These are phyloP conservation scores for Epichloe baconii DNA, from an alignment of 2,329 filamentous ascomycete genomes.

Conservation along the genomic window DNA sequence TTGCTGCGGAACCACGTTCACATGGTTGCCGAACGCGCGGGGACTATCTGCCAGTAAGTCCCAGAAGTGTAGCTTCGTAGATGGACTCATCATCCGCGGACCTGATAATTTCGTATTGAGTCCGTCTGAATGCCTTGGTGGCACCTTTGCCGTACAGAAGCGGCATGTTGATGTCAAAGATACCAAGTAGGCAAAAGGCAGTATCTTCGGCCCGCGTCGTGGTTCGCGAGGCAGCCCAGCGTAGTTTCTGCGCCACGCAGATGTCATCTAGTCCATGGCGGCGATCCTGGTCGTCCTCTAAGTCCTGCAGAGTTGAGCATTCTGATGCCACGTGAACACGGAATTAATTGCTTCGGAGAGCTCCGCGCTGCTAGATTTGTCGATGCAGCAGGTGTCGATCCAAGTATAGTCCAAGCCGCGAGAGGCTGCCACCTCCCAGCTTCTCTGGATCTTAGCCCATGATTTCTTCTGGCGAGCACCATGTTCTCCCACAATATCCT, in stretches of 20 bases:
- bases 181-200: constrained; percentile 16
- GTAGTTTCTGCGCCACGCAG: too few relatives aligned
- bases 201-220: too few relatives aligned
- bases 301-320: too few relatives aligned
- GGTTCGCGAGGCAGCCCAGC: too few relatives aligned
- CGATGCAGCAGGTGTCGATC: not conserved
- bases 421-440: constrained; percentile 5
- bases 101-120: constrained; percentile 3
- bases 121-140: constrained; percentile 14
- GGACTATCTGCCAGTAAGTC: not conserved
- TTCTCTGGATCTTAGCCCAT: constrained; percentile 6
- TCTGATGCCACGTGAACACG: too few relatives aligned
- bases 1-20: not conserved
- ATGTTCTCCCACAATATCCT: constrained; percentile 1
- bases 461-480: constrained; percentile 1
- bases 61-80: not conserved
- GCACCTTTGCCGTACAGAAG: constrained; percentile 20
- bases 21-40: not conserved
- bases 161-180: constrained; percentile 22
- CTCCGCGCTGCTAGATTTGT: constrained; percentile 5
- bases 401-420: not conserved
- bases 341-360: too few relatives aligned
- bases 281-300: too few relatives aligned
- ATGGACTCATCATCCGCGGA: not conserved
- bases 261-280: too few relatives aligned